phyloP scores from a whole-genome alignment of 2,329 filamentous ascomycete genomes.

The Clathrospora elynae region DNA sequence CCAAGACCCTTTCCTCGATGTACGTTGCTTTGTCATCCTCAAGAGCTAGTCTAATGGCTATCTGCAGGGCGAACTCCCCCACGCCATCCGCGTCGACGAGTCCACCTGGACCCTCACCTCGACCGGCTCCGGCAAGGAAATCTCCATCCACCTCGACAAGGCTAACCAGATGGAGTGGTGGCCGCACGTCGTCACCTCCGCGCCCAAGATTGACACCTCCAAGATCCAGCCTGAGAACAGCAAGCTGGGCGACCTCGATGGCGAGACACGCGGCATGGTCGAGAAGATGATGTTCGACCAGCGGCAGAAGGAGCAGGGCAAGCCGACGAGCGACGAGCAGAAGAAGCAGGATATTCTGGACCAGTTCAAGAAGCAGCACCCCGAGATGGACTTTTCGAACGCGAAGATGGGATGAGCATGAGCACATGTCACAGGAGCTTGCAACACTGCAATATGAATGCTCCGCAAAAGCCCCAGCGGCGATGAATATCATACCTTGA shows the following conservation, averaged over 20 bases:
- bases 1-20: constrained; percentile 80
- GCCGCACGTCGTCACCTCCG: constrained; percentile 84
- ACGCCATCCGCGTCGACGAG: constrained; percentile 80
- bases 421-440: too few relatives aligned
- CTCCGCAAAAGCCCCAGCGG: neutral
- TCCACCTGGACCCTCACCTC: constrained; percentile 90
- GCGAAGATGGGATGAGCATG: constrained; percentile 60
- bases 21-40: constrained; percentile 55
- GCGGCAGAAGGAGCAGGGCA: constrained; percentile 89
- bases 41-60: neutral
- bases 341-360: constrained; percentile 91
- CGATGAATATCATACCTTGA: neutral
- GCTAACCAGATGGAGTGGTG: constrained; percentile 98
- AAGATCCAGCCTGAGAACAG: constrained; percentile 95
- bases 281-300: constrained; percentile 99
- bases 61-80: constrained; percentile 78
- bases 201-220: constrained; percentile 90
- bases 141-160: constrained; percentile 92
- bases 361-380: constrained; percentile 82
- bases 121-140: constrained; percentile 68
- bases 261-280: constrained; percentile 93
- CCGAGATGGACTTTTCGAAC: constrained; percentile 72
- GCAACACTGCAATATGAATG: neutral
- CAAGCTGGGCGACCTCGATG: constrained; percentile 89
- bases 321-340: constrained; percentile 90